Conservation (phyloP, 1,139 yeast genomes). For the Candida sp. region DNA sequence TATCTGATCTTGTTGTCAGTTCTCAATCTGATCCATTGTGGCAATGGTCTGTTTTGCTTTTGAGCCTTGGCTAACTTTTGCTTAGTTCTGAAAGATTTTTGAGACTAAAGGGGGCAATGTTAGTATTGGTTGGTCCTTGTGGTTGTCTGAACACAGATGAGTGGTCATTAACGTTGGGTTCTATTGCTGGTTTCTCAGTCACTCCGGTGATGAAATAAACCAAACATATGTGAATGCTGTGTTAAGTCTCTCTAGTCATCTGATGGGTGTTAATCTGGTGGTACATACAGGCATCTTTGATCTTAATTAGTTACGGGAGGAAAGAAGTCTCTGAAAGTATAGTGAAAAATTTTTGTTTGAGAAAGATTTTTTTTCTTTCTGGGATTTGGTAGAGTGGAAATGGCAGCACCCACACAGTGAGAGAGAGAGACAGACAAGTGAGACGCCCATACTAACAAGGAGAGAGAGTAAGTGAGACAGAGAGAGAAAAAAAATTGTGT, state of each 20-base stretch:
- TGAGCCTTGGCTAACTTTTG: conserved; percentile 99
- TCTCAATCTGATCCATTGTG: conserved; percentile 99
- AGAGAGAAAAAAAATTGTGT: background rate
- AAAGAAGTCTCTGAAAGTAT: conserved; percentile 8
- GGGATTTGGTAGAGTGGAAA: background rate
- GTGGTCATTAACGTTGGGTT: too few species aligned
- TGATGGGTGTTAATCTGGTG: background rate
- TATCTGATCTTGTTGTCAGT: conserved; percentile 98
- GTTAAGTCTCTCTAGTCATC: background rate
- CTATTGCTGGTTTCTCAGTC: too few species aligned
- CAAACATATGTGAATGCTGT: background rate
- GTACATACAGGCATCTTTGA: conserved; percentile 42
- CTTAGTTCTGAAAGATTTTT: conserved; percentile 98
- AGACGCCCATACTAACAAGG: background rate
- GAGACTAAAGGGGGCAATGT: conserved; percentile 61
- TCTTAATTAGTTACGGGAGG: conserved; percentile 13
- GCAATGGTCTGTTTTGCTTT: conserved; percentile 99
- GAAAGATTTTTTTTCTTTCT: conserved; percentile 7
- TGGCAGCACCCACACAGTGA: background rate
- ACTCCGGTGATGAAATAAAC: too few species aligned
- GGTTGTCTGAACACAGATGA: background rate
- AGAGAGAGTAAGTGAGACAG: background rate
- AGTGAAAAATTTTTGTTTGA: conserved; percentile 8
- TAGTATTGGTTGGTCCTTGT: conserved; percentile 17
- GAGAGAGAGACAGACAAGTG: background rate